Base-by-base conservation (phyloP, 176 grass and related monocot species). In the barley (Hordeum vulgare) region DNA sequence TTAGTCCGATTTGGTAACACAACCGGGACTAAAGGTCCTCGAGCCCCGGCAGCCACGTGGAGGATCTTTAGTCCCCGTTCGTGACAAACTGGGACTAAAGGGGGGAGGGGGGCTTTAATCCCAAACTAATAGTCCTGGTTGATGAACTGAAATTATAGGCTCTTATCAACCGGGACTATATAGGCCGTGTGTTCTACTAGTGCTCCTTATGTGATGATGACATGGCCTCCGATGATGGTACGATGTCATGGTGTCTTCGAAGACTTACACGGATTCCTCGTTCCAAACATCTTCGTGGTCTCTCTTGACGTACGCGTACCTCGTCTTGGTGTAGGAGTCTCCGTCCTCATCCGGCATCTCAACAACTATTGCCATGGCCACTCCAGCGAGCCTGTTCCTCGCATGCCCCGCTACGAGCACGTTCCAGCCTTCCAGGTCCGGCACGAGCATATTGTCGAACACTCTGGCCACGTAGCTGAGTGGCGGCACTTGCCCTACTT, bases 291-390 rank as follows among this genome's bases (percentile, higher is more conserved):
- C 73, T 12, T 61, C 53, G 4, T 61, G 21, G 65, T 82, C 71
- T 64, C 81, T 89, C 61, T 88, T 83, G 58, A 86, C 73, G 79
- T 82, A 90, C 56, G 82, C 45, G 44, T 90, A 90, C 74, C 88
- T 90, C 35, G 88, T 74, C 44, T 90, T 73, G 21, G 88, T 90
- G 83, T 90, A 84, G 1, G 88, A 90, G 74, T 86, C 79, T n/a
- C 80, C 74, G 28, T 49, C 45, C 45, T 85, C 73, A 61, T 65
- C 78, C 62, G 74, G 85, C 82, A 88, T 82, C 69, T 60, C 27
- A 11, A 76, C 29, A 20, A 88, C 24, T 73, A 85, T 81, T 20
- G 85, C 81, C 67, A 93, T 25, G 4, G 88, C 85, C 51, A 20
- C 23, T 78, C 45, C 42, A 0, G 79, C 28, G 31, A 85, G 25